Evolutionary conservation across 345 rosid species (phyloP).

Genomic region (Geranium rotundifolium): DNA sequence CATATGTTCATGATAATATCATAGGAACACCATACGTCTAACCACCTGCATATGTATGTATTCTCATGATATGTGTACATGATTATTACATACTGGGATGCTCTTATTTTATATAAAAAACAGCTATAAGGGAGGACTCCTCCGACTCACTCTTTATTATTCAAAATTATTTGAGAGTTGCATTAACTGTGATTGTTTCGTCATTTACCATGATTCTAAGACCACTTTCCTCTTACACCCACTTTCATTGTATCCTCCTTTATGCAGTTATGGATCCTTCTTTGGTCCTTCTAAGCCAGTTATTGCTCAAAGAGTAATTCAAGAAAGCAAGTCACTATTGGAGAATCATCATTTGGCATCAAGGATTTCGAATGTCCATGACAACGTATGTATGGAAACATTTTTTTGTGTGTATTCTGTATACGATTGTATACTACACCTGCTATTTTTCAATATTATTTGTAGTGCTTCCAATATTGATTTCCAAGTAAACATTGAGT

Average conservation of each 20-base stretch:
- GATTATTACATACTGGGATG: too few species aligned
- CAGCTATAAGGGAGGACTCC: too few species aligned
- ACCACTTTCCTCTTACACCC: too few species aligned
- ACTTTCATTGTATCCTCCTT: conserved; percentile 4
- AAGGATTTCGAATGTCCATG: conserved; percentile 19
- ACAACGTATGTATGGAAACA: conserved; percentile 27
- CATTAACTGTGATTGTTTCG: background rate
- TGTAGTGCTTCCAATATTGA: background rate
- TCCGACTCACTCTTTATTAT: too few species aligned
- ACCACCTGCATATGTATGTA: too few species aligned
- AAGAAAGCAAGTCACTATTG: conserved; percentile 84
- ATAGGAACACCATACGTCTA: too few species aligned
- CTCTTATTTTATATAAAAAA: too few species aligned
- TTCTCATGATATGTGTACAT: too few species aligned
- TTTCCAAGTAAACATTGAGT: background rate
- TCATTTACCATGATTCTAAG: too few species aligned
- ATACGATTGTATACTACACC: background rate
- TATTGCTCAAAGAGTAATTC: conserved; percentile 83
- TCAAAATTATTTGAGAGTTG: background rate
- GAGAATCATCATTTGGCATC: conserved; percentile 54
- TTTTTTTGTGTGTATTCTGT: background rate
- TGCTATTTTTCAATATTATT: too few species aligned
- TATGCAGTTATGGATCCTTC: conserved; percentile 81
- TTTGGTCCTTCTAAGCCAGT: conserved; percentile 91
- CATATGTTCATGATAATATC: too few species aligned